A percentile compares a stretch with the other conserved stretches of the same genome.
phyloP scores from a whole-genome alignment of 2,329 filamentous ascomycete genomes.

The Talaromyces funiculosus region DNA sequence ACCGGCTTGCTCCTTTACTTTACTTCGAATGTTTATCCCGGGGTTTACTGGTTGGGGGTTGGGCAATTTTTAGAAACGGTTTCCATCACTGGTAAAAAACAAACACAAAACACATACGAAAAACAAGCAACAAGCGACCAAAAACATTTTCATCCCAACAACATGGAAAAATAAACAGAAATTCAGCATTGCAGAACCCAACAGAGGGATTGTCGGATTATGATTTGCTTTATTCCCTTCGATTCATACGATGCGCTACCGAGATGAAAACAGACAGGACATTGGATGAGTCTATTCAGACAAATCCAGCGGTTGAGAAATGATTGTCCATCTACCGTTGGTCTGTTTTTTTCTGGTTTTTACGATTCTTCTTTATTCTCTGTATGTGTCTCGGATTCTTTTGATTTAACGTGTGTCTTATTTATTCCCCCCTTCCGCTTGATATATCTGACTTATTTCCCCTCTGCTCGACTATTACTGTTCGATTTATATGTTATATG shows the following conservation, averaged over 20 bases:
- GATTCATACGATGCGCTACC: neutral
- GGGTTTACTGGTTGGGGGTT: slow-evolving; percentile 17
- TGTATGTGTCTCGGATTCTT: neutral
- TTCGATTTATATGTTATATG: neutral
- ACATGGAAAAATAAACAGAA: neutral
- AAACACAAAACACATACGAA: neutral
- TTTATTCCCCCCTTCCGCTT: neutral
- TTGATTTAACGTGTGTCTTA: neutral
- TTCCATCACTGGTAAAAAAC: slow-evolving; percentile 34
- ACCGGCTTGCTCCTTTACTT: slow-evolving; percentile 7
- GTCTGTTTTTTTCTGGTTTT: neutral
- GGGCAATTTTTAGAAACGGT: slow-evolving; percentile 25
- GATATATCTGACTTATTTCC: slow-evolving; percentile 2
- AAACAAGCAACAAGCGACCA: slow-evolving; percentile 5
- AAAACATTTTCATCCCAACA: neutral
- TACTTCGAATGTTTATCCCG: neutral
- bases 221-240: neutral
- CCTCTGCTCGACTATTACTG: neutral
- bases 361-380: slow-evolving; percentile 2
- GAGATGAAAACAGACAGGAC: neutral
- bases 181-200: neutral
- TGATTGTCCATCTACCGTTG: neutral
- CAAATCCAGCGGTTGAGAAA: neutral
- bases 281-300: neutral
- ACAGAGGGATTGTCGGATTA: neutral